phyloP scores from a whole-genome alignment of 139 green algal species.

The Tetradesmus obliquus region DNA sequence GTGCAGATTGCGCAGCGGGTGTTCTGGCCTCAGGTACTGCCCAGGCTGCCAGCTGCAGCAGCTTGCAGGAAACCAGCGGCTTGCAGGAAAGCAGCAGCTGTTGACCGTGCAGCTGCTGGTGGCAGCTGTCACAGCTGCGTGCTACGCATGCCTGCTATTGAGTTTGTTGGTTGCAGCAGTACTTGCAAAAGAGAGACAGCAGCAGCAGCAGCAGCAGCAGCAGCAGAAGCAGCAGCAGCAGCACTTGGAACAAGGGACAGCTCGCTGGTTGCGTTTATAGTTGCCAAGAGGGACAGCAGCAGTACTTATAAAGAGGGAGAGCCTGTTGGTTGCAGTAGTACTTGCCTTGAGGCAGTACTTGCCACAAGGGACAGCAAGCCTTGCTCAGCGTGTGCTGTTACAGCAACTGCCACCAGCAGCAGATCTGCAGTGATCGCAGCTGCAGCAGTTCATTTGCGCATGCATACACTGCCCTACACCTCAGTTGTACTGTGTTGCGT shows the following conservation, averaged over 20 bases:
- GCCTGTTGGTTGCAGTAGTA: too few relatives aligned
- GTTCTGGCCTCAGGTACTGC: conserved; percentile 44
- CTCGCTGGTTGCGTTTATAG: too few relatives aligned
- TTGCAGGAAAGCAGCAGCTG: conserved; percentile 7
- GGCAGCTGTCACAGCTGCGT: background rate
- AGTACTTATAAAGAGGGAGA: too few relatives aligned
- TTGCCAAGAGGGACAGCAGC: too few relatives aligned
- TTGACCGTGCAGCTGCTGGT: background rate
- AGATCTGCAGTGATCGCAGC: too few relatives aligned
- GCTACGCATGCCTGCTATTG: too few relatives aligned
- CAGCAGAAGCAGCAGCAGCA: background rate
- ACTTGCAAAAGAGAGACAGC: background rate
- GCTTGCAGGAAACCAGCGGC: background rate
- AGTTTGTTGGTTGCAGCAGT: background rate
- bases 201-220: background rate
- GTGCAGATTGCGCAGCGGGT: conserved; percentile 62
- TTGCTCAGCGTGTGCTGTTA: background rate
- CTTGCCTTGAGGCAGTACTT: too few relatives aligned
- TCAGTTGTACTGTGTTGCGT: too few relatives aligned
- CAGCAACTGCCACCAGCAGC: too few relatives aligned
- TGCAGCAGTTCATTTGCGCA: too few relatives aligned
- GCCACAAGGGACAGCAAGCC: background rate
- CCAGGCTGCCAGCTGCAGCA: background rate
- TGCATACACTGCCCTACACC: too few relatives aligned
- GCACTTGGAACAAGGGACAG: too few relatives aligned